phyloP scores from a whole-genome alignment of 768 basidiomycete genomes.

The Phanerochaete sordida region DNA sequence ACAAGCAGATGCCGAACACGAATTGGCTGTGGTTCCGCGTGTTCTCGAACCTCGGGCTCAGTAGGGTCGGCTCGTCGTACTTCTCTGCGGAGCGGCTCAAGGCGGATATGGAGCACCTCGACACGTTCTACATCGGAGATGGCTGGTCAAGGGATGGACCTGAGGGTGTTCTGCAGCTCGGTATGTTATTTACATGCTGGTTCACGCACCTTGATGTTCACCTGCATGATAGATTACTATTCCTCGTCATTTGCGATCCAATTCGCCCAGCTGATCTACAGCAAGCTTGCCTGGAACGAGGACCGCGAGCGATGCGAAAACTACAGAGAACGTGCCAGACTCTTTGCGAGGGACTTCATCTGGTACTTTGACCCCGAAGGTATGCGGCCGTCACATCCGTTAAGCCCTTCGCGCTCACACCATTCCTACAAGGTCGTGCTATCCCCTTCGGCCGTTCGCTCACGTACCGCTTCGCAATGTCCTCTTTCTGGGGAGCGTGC shows the following conservation, averaged over 20 bases:
- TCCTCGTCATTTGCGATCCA: constrained; percentile 80
- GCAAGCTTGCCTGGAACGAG: constrained; percentile 56
- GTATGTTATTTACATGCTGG: background rate
- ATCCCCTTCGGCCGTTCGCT: constrained; percentile 76
- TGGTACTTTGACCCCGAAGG: constrained; percentile 76
- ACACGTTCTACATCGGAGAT: constrained; percentile 73
- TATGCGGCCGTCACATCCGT: constrained; percentile 21
- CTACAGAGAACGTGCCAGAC: constrained; percentile 57
- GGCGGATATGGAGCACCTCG: constrained; percentile 70
- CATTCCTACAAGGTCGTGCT: constrained; percentile 47
- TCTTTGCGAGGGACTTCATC: constrained; percentile 67
- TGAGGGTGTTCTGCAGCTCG: constrained; percentile 68
- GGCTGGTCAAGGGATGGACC: constrained; percentile 80
- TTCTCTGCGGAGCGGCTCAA: constrained; percentile 63
- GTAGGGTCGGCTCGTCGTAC: constrained; percentile 53
- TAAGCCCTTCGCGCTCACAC: background rate
- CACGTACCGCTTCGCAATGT: constrained; percentile 80
- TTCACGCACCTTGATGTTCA: background rate
- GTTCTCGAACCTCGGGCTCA: constrained; percentile 72
- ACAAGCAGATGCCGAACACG: constrained; percentile 80
- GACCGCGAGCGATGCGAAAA: constrained; percentile 64
- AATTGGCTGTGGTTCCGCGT: constrained; percentile 85
- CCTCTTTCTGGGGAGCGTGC: constrained; percentile 73
- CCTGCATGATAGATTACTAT: constrained; percentile 60
- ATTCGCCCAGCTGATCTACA: constrained; percentile 68